phyloP scores from a whole-genome alignment of 176 grass and related monocot species.

The Guadua angustifolia region DNA sequence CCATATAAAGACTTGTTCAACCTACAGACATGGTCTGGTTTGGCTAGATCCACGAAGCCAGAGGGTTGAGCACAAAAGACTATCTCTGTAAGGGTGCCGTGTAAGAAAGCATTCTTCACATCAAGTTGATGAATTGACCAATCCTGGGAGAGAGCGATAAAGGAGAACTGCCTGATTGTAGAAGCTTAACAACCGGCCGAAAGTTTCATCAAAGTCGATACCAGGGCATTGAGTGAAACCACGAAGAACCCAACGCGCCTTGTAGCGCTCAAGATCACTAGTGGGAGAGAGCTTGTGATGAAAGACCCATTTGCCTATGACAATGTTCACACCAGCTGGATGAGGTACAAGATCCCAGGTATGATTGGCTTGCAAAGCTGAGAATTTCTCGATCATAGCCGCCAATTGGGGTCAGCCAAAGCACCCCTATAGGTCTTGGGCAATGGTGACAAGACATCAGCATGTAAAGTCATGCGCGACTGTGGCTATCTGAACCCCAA shows the following conservation, averaged over 20 bases:
- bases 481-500: no score
- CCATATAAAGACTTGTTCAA: no score
- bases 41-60: background rate
- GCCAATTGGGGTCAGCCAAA: background rate
- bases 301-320: no score
- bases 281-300: no score
- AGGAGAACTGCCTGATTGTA: background rate
- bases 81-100: background rate
- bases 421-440: no score
- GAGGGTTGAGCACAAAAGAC: background rate
- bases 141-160: background rate
- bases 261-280: no score
- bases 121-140: no score
- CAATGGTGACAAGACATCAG: no score
- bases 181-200: background rate
- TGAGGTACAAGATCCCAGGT: no score
- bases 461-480: no score
- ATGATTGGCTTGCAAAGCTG: background rate
- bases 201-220: slow-evolving; percentile 6
- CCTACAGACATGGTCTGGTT: background rate
- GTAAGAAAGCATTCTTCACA: background rate
- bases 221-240: background rate
- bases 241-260: background rate
- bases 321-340: no score
- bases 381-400: background rate